Evolutionary conservation across 805 yeast genomes (phyloP), one percentile per base, ranked within the genome.

Genomic region (Lipomyces starkeyi): DNA sequence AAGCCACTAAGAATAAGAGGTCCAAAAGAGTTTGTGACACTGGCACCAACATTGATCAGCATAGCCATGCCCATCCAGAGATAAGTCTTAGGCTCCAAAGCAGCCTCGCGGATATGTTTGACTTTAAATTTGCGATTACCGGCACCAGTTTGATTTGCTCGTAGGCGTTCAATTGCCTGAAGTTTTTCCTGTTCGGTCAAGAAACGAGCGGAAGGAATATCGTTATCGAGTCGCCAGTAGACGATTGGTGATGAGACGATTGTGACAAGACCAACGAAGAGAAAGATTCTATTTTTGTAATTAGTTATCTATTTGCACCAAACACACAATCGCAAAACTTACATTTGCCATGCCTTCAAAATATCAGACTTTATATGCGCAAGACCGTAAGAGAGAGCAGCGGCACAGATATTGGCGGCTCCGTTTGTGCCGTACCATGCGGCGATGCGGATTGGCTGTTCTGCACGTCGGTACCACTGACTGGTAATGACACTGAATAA

Each of bases 401-500:
- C 68, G 22, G 62, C 66, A 2, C 63, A 63, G 49, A 62, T 65
- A 49, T 47, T 61, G 55, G 56, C 80, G 29, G 79, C 58, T 17
- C 80, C 83, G 67, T 74, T 73, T 58, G 69, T 72, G 25, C 73
- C 64, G 80, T 71, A 75, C 78, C 78, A 76, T 22, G 74, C 27
- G 13, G 83, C 78, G 70, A 83, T 86, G 73, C 87, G 86, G 4
- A 86, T 66, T 14, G 89, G 88, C 62, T 86, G 86, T 63, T 77
- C 78, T 7, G 66, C 64, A 11, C 76, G 70, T 8, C 84, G 83
- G 77, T 86, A 88, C 78, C 86, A 88, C 89, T 86, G 86, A 29
- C 89, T 84, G 49, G 88, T 85, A 57, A 88, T 81, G 32, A 87
- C 79, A 63, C 86, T 82, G 60, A 86, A 81, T 0, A 88, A 87